Evolutionary conservation across 257 asterid genomes (phyloP).

Genomic region (Nicotiana undulata): DNA sequence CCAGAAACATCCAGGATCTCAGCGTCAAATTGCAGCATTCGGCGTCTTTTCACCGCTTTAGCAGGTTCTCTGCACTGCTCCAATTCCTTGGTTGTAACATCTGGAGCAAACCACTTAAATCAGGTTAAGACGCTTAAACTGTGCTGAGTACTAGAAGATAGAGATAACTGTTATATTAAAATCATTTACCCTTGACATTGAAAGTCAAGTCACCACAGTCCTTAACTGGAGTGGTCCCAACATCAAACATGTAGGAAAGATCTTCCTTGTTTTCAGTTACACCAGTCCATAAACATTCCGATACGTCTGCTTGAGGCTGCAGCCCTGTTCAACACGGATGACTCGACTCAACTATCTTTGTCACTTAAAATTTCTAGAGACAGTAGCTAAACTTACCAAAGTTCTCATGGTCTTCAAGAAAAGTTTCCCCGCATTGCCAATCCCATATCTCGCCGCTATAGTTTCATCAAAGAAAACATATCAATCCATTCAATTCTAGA

Average conservation of each 20-base stretch:
- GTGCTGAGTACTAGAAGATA: not conserved
- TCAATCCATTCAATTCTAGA: not conserved
- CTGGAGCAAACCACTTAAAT: slow-evolving; percentile 16
- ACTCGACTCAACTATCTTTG: not conserved
- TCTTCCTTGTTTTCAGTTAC: slow-evolving; percentile 7
- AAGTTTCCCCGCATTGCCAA: slow-evolving; percentile 13
- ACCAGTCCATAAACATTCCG: slow-evolving; percentile 13
- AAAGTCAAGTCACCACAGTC: slow-evolving; percentile 15
- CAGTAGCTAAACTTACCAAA: not conserved
- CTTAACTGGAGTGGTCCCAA: slow-evolving; percentile 24
- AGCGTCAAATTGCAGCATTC: slow-evolving; percentile 58
- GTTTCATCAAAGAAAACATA: slow-evolving; percentile 2
- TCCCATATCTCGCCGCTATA: slow-evolving; percentile 15
- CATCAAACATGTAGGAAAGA: slow-evolving; percentile 12
- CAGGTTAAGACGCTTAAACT: not conserved
- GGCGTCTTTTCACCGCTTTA: slow-evolving; percentile 50
- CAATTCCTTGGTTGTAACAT: slow-evolving; percentile 24
- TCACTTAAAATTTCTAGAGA: not conserved
- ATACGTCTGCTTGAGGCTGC: slow-evolving; percentile 3
- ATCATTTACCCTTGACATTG: slow-evolving; percentile 12
- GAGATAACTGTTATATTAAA: not conserved
- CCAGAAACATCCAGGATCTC: slow-evolving; percentile 31
- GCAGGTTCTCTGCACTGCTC: slow-evolving; percentile 36
- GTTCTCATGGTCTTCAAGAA: slow-evolving; percentile 9
- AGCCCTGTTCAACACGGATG: not conserved